Evolutionary conservation across 345 rosid species (phyloP).

Genomic region (Syzygium aqueum): DNA sequence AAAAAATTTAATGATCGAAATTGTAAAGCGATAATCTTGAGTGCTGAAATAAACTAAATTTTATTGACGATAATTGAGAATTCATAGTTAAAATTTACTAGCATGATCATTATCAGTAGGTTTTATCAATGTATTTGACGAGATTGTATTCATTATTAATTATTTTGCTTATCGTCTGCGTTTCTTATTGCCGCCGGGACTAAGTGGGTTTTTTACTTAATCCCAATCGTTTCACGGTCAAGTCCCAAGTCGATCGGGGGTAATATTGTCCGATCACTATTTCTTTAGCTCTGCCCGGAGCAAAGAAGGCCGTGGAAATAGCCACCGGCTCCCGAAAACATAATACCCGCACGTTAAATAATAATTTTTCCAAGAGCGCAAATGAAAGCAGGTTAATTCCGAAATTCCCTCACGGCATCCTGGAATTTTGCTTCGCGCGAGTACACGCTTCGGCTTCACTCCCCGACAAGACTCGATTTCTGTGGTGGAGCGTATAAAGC

Average conservation of each 20-base stretch:
- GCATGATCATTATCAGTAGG: neutral
- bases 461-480: neutral
- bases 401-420: neutral
- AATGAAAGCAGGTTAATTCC: neutral
- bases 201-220: neutral
- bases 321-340: neutral
- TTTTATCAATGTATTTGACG: neutral
- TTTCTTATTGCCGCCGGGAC: no score
- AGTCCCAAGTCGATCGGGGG: neutral
- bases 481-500: neutral
- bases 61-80: neutral
- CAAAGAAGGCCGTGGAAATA: neutral
- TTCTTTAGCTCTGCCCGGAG: neutral
- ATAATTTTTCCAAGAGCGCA: neutral
- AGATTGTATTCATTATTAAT: accelerated
- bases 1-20: neutral
- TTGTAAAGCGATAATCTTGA: neutral
- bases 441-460: neutral
- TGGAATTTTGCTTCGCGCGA: neutral
- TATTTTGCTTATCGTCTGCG: accelerated
- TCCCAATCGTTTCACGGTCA: neutral
- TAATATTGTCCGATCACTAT: neutral
- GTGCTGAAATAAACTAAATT: neutral
- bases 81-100: neutral
- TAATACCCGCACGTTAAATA: neutral